phyloP scores from a whole-genome alignment of 352 stramenopile genomes.

The Thalassiosira ordinaria region DNA sequence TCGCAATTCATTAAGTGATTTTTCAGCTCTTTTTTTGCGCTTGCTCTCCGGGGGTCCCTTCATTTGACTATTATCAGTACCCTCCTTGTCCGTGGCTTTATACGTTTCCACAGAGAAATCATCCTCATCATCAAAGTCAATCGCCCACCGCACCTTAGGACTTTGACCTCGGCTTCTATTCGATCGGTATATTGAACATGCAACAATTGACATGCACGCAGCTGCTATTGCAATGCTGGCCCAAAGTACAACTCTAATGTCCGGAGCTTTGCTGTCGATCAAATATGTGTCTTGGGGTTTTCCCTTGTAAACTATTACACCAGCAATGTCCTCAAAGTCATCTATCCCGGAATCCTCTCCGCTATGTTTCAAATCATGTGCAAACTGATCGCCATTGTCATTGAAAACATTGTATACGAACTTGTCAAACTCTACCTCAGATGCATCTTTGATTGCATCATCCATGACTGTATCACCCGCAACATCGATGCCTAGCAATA shows the following conservation, averaged over 20 bases:
- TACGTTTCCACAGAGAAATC: too few species aligned
- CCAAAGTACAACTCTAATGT: constrained; percentile 1
- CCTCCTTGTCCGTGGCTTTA: too few species aligned
- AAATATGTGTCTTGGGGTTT: neutral
- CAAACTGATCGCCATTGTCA: neutral
- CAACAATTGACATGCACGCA: neutral
- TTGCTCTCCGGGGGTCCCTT: too few species aligned
- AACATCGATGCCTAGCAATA: neutral
- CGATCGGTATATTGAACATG: neutral
- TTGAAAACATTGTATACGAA: constrained; percentile 1
- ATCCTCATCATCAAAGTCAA: too few species aligned
- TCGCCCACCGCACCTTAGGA: too few species aligned
- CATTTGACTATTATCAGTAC: too few species aligned
- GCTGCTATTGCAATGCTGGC: neutral
- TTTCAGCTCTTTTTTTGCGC: too few species aligned
- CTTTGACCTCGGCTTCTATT: too few species aligned
- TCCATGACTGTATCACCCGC: neutral
- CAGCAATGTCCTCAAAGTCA: constrained; percentile 9
- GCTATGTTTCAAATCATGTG: constrained; percentile 1
- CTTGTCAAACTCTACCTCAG: neutral
- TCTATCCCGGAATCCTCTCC: neutral
- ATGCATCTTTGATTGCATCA: neutral
- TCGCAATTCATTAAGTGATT: too few species aligned
- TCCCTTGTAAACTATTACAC: neutral
- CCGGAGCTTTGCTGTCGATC: too few species aligned